Conservation (phyloP, 1,284 basidiomycete species). For the Thecaphora frezii region DNA sequence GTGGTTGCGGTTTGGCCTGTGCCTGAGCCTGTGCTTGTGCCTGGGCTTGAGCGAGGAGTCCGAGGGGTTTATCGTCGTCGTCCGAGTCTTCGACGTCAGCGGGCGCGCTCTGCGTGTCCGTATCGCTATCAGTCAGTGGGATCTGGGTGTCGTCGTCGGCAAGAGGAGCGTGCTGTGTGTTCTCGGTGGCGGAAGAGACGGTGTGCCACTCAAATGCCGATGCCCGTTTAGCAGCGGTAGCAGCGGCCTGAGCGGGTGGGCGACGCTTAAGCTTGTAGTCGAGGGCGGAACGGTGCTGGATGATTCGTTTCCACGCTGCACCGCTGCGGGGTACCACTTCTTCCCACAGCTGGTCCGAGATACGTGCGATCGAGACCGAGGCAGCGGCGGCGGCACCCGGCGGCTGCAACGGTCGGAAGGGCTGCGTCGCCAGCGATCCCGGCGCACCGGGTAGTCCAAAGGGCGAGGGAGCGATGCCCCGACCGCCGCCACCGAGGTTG, state of each 20-base stretch:
- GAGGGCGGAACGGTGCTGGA: conserved; percentile 13
- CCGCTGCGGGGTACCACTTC: conserved; percentile 32
- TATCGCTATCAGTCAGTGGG: no score
- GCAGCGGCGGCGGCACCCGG: conserved; percentile 13
- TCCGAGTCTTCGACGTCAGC: conserved; percentile 7
- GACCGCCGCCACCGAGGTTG: conserved; percentile 7
- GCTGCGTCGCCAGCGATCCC: conserved; percentile 28
- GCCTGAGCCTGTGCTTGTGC: background rate
- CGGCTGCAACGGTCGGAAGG: conserved; percentile 4
- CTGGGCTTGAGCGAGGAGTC: background rate
- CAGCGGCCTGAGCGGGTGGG: no score
- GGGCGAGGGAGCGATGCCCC: no score
- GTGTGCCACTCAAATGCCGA: conserved; percentile 20
- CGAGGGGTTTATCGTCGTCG: conserved; percentile 1
- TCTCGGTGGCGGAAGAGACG: background rate
- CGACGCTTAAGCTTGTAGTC: no score
- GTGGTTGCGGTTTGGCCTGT: background rate
- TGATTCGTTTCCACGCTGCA: conserved; percentile 21
- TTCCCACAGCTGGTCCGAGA: conserved; percentile 39
- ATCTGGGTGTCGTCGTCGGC: no score
- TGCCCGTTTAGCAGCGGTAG: no score
- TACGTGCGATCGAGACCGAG: conserved; percentile 21
- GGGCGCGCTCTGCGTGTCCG: background rate
- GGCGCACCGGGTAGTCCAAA: no score
- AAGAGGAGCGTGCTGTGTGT: no score